Conservation (phyloP, 108 stramenopile species). For the Seminavis robusta region DNA sequence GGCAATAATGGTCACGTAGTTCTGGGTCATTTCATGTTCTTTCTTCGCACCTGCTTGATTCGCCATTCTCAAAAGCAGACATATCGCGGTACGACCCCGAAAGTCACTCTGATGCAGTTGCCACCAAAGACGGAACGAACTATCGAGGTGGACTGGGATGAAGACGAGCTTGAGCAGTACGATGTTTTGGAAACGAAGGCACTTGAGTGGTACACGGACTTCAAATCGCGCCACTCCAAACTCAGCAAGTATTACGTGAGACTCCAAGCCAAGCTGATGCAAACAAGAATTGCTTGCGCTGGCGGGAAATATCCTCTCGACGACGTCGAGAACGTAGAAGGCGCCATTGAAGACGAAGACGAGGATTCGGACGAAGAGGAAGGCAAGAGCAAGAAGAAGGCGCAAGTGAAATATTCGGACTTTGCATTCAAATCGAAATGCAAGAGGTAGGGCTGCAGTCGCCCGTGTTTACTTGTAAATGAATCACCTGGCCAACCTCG, state of each 20-base stretch:
- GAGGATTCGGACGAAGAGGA: too few relatives aligned
- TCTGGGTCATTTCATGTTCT: conserved; percentile 19
- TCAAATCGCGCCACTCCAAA: conserved; percentile 11
- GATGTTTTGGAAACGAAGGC: conserved; percentile 20
- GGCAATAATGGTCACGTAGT: too few relatives aligned
- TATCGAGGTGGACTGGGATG: conserved; percentile 11
- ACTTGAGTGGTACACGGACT: conserved; percentile 10
- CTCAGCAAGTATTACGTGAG: conserved; percentile 17
- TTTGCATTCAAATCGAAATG: conserved; percentile 29
- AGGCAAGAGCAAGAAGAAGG: conserved; percentile 1
- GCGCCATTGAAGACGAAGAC: too few relatives aligned
- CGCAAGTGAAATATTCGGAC: conserved; percentile 3
- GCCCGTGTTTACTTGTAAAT: too few relatives aligned
- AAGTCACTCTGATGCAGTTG: too few relatives aligned
- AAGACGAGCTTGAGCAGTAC: conserved; percentile 26
- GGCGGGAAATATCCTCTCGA: conserved; percentile 28
- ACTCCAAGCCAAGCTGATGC: conserved; percentile 15
- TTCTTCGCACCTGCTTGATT: conserved; percentile 36
- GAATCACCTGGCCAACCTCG: too few relatives aligned
- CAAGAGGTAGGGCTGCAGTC: too few relatives aligned
- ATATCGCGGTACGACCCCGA: conserved; percentile 19
- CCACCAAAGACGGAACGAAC: conserved; percentile 21
- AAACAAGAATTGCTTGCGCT: conserved; percentile 36
- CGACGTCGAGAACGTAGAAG: too few relatives aligned
- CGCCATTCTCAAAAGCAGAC: conserved; percentile 36